A percentile compares a stretch with the other conserved stretches of the same genome.
These are phyloP conservation scores for Carex cristatella DNA, from an alignment of 176 grass and related monocot genomes.

Conservation along the genomic window DNA sequence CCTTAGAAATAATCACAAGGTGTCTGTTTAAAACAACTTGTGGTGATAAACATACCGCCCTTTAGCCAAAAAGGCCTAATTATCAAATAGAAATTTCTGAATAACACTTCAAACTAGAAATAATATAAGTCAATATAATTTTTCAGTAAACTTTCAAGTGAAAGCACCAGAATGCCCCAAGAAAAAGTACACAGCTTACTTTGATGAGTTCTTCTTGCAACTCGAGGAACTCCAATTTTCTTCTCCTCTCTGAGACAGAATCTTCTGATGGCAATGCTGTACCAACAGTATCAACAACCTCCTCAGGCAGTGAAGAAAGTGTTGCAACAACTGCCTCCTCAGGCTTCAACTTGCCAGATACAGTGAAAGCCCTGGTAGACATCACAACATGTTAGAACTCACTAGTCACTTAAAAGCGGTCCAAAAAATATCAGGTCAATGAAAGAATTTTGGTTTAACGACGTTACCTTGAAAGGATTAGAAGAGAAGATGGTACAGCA, in stretches of 20 bases:
- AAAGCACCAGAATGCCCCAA: background rate
- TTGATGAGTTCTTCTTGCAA: constrained; percentile 99
- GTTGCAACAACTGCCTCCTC: constrained; percentile 99
- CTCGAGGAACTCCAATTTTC: constrained; percentile 91
- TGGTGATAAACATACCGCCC: background rate
- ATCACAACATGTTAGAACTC: constrained; percentile 22
- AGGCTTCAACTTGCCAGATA: constrained; percentile 96
- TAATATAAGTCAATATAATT: constrained; percentile 15
- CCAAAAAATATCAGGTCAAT: background rate
- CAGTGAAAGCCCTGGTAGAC: constrained; percentile 74
- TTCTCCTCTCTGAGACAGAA: constrained; percentile 93
- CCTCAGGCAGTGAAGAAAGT: constrained; percentile 94
- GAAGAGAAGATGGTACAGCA: constrained; percentile 90
- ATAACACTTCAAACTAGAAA: background rate
- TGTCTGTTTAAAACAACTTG: background rate
- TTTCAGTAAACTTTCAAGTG: constrained; percentile 9
- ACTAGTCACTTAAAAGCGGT: background rate
- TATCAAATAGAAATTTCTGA: background rate
- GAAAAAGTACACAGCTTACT: constrained; percentile 32
- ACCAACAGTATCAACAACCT: constrained; percentile 98
- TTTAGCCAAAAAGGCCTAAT: background rate
- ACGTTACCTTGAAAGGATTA: constrained; percentile 92
- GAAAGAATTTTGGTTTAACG: background rate
- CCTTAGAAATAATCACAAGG: background rate
- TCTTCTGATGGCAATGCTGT: constrained; percentile 95